These are phyloP conservation scores for Tricholomella constricta DNA, from an alignment of 768 basidiomycete species.

Conservation along the genomic window DNA sequence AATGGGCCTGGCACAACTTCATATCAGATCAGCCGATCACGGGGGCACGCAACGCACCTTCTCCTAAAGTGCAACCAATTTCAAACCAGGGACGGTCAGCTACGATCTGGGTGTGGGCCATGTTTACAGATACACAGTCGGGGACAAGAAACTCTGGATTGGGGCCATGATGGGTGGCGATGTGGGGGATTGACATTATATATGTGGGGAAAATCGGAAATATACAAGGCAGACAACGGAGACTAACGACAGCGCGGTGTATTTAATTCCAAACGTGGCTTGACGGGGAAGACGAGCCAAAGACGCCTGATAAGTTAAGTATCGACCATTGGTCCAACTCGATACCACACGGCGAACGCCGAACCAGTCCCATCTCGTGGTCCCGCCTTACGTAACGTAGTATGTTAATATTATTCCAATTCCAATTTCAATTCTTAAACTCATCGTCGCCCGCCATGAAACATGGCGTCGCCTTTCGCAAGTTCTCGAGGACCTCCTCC, in stretches of 20 bases:
- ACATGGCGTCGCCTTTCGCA: constrained; percentile 92
- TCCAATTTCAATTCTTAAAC: background rate
- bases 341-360: constrained; percentile 9
- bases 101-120: constrained; percentile 33
- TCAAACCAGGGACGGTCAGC: constrained; percentile 50
- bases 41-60: constrained; percentile 43
- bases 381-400: too few relatives aligned
- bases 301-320: background rate
- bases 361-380: background rate
- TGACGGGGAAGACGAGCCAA: constrained; percentile 13
- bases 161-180: background rate
- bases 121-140: constrained; percentile 6
- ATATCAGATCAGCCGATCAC: constrained; percentile 17
- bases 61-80: constrained; percentile 58
- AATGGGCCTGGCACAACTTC: constrained; percentile 50
- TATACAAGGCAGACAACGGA: constrained; percentile 13
- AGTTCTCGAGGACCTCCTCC: constrained; percentile 88
- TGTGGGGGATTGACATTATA: constrained; percentile 16
- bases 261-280: constrained; percentile 30
- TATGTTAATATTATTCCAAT: too few relatives aligned
- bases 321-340: background rate
- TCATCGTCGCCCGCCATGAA: constrained; percentile 59
- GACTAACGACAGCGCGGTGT: constrained; percentile 21
- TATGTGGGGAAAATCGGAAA: constrained; percentile 22
- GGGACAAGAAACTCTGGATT: background rate